Percentiles rank a stretch among this genome's conserved stretches.
phyloP scores from a whole-genome alignment of 176 grass and related monocot species.

The Phragmites australis region DNA sequence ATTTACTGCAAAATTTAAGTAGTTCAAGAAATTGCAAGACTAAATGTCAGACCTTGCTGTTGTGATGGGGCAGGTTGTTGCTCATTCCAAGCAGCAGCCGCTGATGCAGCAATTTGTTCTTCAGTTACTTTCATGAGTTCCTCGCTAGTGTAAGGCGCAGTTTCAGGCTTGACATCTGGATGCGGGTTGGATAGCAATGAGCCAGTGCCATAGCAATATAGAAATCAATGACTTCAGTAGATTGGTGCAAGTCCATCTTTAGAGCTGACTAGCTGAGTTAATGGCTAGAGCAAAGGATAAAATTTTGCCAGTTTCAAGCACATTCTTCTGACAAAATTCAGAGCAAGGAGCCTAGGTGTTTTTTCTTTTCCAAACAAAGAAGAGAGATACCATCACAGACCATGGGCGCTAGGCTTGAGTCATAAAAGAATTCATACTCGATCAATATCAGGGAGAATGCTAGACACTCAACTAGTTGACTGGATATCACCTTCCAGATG shows the following conservation, averaged over 20 bases:
- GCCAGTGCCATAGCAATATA: background rate
- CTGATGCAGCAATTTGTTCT: constrained; percentile 68
- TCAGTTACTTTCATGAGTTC: constrained; percentile 88
- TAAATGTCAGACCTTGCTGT: constrained; percentile 52
- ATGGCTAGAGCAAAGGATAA: background rate
- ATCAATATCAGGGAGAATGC: background rate
- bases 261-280: constrained; percentile 1
- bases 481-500: background rate
- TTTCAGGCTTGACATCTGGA: constrained; percentile 70
- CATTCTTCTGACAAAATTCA: background rate
- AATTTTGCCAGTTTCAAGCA: background rate
- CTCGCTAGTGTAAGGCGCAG: constrained; percentile 61
- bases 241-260: constrained; percentile 19
- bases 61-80: constrained; percentile 29
- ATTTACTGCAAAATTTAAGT: constrained; percentile 1
- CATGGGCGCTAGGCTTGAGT: background rate
- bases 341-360: background rate
- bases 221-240: constrained; percentile 13
- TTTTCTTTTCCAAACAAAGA: background rate
- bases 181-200: constrained; percentile 26
- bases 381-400: background rate
- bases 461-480: background rate
- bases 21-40: constrained; percentile 7
- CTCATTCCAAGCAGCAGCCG: constrained; percentile 42
- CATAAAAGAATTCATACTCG: background rate